Evolutionary conservation across 2,329 filamentous ascomycete species (phyloP), one percentile per base, ranked within the genome.

Genomic region (Xylariaceae sp.): DNA sequence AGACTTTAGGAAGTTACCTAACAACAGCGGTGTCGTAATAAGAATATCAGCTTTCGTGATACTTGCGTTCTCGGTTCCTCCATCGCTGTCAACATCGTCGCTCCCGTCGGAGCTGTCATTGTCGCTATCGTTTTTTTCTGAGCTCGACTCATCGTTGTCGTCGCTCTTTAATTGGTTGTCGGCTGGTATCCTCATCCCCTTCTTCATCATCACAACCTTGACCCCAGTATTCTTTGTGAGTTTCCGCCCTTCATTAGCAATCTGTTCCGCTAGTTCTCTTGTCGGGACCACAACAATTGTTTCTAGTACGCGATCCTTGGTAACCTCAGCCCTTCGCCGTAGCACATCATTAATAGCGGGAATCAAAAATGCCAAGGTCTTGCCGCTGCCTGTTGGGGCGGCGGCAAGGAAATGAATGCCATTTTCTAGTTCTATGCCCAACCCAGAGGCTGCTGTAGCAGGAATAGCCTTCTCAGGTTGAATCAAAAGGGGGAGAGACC

Each of bases 341-440:
- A 91, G 78, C 37, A 96, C 87, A 41, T 85, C 83, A 69, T 96
- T 89, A 66, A 99, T 87, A 3, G 92, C 82, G 0, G 94, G 93
- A 37, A 99, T 90, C 67, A 98, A 75, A 69, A 97, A 99, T 16
- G 92, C 92, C 62, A 99, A 79, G 0, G 95, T 99, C 79, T 99
- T 99, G 40, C 95, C 95, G 72, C 94, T 98, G 21, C 95, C 95
- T 0, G 95, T 99, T 1, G 95, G 95, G 3, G 95, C 95, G 39
- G 98, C 87, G 0, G 91, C 91, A 61, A 99, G 75, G 34, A 99
- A 85, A 77, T 99, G 88, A 4, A 94, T 78, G 11, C 73, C 74
- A 46, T 65, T 61, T 6, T 62, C 36, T 6, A 64, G 61, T 24
- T 64, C 62, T 24, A 70, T 61, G 12, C 68, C 65, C 17, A 78